These are phyloP conservation scores for Clonostachys byssicola DNA, from an alignment of 2,329 filamentous ascomycete genomes.

Conservation along the genomic window DNA sequence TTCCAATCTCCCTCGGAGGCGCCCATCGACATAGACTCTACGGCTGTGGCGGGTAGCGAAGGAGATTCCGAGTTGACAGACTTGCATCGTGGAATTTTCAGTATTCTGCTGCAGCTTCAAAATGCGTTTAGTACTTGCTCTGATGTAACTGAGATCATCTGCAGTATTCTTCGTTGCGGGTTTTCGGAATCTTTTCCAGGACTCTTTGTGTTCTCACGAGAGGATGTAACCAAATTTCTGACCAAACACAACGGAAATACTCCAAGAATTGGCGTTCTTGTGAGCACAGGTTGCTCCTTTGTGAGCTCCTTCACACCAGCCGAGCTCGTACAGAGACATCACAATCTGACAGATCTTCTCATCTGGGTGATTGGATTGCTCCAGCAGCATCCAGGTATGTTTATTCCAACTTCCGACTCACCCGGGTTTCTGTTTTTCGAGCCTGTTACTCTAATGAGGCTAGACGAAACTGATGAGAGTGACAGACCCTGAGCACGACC, in stretches of 20 bases:
- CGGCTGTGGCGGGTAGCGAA: slow-evolving; percentile 13
- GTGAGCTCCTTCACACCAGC: slow-evolving; percentile 52
- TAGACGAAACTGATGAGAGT: too few species aligned
- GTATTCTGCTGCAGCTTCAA: slow-evolving; percentile 41
- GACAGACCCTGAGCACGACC: slow-evolving; percentile 61
- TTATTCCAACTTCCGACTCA: slow-evolving; percentile 11
- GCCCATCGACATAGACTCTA: slow-evolving; percentile 62
- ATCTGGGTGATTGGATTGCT: slow-evolving; percentile 61
- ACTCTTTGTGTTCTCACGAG: slow-evolving; percentile 70
- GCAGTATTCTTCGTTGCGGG: slow-evolving; percentile 66
- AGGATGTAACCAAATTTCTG: slow-evolving; percentile 64
- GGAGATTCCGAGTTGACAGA: slow-evolving; percentile 11
- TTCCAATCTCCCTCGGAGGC: slow-evolving; percentile 65
- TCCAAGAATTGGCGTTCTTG: slow-evolving; percentile 62
- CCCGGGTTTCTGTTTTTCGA: background rate
- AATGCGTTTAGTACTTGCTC: slow-evolving; percentile 51
- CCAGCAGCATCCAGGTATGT: slow-evolving; percentile 54
- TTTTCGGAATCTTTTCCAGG: slow-evolving; percentile 72
- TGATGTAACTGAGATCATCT: slow-evolving; percentile 69
- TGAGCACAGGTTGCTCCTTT: slow-evolving; percentile 70
- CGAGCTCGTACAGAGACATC: slow-evolving; percentile 34
- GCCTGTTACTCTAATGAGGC: background rate
- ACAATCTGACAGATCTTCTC: slow-evolving; percentile 47
- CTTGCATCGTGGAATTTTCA: slow-evolving; percentile 42
- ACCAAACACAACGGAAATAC: slow-evolving; percentile 53